These are phyloP conservation scores for Carex sylvatica DNA, from an alignment of 202 grass and related monocot species.

Conservation along the genomic window DNA sequence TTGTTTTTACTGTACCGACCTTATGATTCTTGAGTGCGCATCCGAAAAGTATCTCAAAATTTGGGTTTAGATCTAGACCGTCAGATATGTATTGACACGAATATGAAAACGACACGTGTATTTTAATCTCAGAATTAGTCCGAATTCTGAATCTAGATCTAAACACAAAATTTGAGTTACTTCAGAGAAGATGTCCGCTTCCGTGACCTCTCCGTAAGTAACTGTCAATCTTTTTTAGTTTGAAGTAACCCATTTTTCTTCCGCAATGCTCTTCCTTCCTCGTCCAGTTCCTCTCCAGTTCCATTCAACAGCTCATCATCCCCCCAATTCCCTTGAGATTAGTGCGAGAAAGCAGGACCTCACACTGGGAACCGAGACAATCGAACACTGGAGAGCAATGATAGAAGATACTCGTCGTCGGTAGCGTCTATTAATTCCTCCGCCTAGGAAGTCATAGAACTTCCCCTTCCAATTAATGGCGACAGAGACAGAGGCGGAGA, in stretches of 20 bases:
- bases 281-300: conserved; percentile 10
- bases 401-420: background rate
- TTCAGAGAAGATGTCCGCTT: background rate
- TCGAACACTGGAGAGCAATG: background rate
- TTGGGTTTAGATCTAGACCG: too few relatives aligned
- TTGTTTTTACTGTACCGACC: background rate
- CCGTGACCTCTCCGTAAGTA: background rate
- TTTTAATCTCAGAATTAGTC: too few relatives aligned
- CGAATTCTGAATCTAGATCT: too few relatives aligned
- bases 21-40: background rate
- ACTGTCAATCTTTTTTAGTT: conserved; percentile 9
- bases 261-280: background rate
- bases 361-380: background rate
- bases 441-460: background rate
- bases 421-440: background rate
- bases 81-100: too few relatives aligned
- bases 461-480: background rate
- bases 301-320: background rate
- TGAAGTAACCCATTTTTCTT: background rate
- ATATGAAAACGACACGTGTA: too few relatives aligned
- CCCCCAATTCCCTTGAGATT: background rate
- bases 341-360: background rate
- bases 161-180: too few relatives aligned
- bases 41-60: too few relatives aligned
- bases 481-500: conserved; percentile 36